Evolutionary conservation across 768 basidiomycete genomes (phyloP), one percentile per base, ranked within the genome.

Genomic region (Guyanaporus albipodus): DNA sequence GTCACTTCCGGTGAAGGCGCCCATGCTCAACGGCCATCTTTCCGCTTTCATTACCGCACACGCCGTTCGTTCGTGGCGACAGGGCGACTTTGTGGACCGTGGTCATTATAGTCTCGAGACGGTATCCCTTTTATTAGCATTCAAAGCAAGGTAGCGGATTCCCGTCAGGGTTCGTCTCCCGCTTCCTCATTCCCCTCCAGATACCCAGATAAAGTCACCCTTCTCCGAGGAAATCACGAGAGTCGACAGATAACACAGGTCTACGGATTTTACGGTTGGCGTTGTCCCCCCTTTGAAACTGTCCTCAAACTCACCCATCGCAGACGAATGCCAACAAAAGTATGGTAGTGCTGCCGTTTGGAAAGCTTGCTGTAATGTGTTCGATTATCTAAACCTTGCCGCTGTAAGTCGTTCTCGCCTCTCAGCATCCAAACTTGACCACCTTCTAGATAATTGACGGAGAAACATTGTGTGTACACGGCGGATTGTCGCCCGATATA

Each of bases 51-150:
- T n/a, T n/a, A n/a, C n/a, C n/a, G n/a, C n/a, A n/a, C 31, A 17
- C 19, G 19, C 24, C 44, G 8, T 21, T 32, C 36, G 8, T 14
- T 34, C 10, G 12, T 11, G 26, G 19, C 6, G 35, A 44, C 50
- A 91, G 95, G 94, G 94, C 48, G 95, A 98, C 65, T 98, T 98
- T 67, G 95, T 98, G 42, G 95, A 98, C 69, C 77, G 95, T 46
- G 94, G 94, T 4, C 91, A 94, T 67, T 96, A 96, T 67, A 93
- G 90, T 59, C 73, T 97, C 21, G 95, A 98, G 67, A 98, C 95
- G 0, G 90, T 98, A 14, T 91, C 92, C 22, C 70, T 97, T 40
- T 66, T 98, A 21, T 70, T 98, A 23, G 87, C 85, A 1, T 74
- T 96, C 52, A 98, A 98, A 69, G 95, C 91, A 21, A 78, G 87